A percentile compares a stretch with the other conserved stretches of the same genome.
Conservation (phyloP, 2,329 filamentous ascomycete genomes). For the Xylaria sp. region DNA sequence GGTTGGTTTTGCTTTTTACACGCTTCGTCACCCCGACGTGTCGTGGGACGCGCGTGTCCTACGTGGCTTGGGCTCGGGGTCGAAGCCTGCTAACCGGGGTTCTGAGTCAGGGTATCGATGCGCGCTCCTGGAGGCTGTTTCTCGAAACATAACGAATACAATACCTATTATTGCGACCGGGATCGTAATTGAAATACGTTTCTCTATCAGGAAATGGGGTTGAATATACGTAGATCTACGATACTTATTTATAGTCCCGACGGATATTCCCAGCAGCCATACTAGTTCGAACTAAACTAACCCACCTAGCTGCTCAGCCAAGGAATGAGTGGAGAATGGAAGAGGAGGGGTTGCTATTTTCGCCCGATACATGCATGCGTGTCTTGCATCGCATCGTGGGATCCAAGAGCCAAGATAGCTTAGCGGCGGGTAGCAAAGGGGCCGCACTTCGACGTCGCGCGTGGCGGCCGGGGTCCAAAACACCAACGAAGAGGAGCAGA, state of each 20-base stretch:
- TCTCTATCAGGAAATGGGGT: not conserved
- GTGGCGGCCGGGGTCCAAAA: constrained; percentile 4
- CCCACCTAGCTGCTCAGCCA: not conserved
- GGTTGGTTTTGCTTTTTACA: constrained; percentile 1
- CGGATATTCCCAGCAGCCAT: constrained; percentile 1
- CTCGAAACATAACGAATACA: not conserved
- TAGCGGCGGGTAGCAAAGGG: constrained; percentile 34
- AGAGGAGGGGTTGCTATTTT: constrained; percentile 25
- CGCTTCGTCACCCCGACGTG: not conserved
- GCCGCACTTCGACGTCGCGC: constrained; percentile 17
- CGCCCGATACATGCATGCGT: constrained; percentile 28
- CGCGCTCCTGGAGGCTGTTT: not conserved
- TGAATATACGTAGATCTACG: not conserved
- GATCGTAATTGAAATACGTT: not conserved
- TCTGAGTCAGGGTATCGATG: not conserved
- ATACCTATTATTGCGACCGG: too few species aligned
- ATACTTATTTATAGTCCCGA: not conserved
- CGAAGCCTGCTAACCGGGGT: not conserved
- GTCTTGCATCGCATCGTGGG: constrained; percentile 31
- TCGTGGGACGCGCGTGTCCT: constrained; percentile 17
- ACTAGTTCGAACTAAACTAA: too few species aligned
- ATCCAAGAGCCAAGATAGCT: constrained; percentile 20
- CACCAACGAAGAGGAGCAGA: not conserved
- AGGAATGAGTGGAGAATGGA: constrained; percentile 14
- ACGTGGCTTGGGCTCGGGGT: constrained; percentile 5